Base-by-base conservation (phyloP, 1,284 basidiomycete species). In the Macrocybe sp. region DNA sequence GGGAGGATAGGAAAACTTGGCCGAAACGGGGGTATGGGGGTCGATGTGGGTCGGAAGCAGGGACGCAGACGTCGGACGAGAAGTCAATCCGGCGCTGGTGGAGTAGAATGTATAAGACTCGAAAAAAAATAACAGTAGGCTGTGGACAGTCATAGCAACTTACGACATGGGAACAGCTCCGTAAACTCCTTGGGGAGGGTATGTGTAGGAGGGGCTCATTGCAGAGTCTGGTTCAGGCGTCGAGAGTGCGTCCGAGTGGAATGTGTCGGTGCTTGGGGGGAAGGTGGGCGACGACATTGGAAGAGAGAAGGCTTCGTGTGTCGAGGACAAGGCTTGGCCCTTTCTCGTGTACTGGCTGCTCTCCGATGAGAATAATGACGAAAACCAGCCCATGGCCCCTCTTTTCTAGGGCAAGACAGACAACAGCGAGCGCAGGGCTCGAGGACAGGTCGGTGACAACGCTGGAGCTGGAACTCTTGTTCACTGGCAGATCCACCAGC, bases 291-390 rank as follows among this genome's bases (percentile, higher is more conserved):
- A 86, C 29, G 83, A 79, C 4, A 81, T 81, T 44, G 84, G 85
- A 40, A 89, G 72, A 45, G 85, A 85, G 67, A 89, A 89, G 45
- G 87, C 87, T 59, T 89, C 86, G 61, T 84, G 78, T 10, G 88
- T 89, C 14, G 78, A 79, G 12, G 76, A 79, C 52, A 89, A 74
- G 40, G 83, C 77, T 64, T 84, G 81, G 57, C 71, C 81, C 59
- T 72, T 75, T 59, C 76, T 63, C 31, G 69, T 55, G 54, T 70
- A 76, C 57, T 74, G 71, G 39, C 69, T 63, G 40, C 64, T 66
- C 52, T 73, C 71, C 40, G 69, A 60, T 28, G 75, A 71, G 64
- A 89, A 87, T 49, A 85, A 67, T 54, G 76, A 78, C 37, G 74
- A 66, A 46, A 89, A 68, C 85, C 85, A 89, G 68, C 80, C 79